phyloP scores from a whole-genome alignment of 164 flowering plant genomes.

The Liriodendron chinense region DNA sequence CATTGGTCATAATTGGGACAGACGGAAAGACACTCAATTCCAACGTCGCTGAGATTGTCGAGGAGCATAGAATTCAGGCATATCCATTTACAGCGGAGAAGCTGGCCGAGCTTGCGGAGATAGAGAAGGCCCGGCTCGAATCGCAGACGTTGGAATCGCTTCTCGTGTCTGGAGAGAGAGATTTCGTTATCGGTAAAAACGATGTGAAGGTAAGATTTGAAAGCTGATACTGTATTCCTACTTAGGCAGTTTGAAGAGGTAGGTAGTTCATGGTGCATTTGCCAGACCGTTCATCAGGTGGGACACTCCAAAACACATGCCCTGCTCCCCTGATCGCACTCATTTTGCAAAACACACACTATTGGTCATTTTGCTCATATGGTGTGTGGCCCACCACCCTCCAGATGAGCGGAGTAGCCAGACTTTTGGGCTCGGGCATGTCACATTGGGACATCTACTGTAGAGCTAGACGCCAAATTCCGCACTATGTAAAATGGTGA shows the following conservation, averaged over 20 bases:
- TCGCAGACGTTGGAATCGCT: conserved; percentile 36
- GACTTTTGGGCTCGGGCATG: too few species aligned
- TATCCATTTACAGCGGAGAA: conserved; percentile 38
- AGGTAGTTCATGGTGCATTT: not conserved
- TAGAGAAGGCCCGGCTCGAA: conserved; percentile 26
- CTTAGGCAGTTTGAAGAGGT: not conserved
- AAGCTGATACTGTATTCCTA: not conserved
- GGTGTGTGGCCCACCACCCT: too few species aligned
- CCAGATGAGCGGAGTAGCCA: too few species aligned
- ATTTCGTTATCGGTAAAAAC: conserved; percentile 30
- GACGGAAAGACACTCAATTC: conserved; percentile 29
- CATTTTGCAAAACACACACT: too few species aligned
- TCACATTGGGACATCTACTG: too few species aligned
- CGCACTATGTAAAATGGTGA: too few species aligned
- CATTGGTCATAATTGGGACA: conserved; percentile 23
- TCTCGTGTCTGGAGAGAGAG: conserved; percentile 28
- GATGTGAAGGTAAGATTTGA: conserved; percentile 27
- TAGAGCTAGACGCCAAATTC: too few species aligned
- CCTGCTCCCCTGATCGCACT: not conserved
- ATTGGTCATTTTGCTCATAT: not conserved
- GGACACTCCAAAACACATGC: not conserved
- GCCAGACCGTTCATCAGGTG: not conserved
- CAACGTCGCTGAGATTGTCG: conserved; percentile 20
- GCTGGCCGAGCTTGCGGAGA: conserved; percentile 25
- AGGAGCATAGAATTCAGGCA: conserved; percentile 24